Conservation (phyloP, 2,329 filamentous ascomycete genomes). For the Alternaria arbusti region DNA sequence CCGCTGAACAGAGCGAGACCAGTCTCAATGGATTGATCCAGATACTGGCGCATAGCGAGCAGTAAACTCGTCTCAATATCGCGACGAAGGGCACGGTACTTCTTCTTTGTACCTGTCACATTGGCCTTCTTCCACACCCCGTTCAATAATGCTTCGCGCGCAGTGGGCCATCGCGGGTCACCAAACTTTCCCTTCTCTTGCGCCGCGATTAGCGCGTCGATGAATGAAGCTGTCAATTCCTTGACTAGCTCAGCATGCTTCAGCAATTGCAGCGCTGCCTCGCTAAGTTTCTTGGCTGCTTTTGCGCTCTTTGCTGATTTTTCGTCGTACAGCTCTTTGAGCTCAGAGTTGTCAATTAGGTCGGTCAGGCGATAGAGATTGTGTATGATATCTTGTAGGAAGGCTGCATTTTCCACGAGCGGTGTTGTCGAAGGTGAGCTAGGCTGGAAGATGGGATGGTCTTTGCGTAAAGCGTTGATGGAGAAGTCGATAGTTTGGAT, state of each 20-base stretch:
- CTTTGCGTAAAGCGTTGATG: conserved; percentile 29
- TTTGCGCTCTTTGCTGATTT: conserved; percentile 19
- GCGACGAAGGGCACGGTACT: conserved; percentile 23
- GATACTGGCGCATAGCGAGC: conserved; percentile 36
- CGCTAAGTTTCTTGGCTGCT: conserved; percentile 30
- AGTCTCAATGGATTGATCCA: conserved; percentile 39
- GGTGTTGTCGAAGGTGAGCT: conserved; percentile 13
- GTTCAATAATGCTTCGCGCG: conserved; percentile 37
- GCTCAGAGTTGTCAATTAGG: conserved; percentile 25
- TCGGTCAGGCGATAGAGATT: conserved; percentile 31
- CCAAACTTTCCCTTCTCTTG: conserved; percentile 28
- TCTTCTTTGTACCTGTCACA: conserved; percentile 35
- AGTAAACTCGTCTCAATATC: conserved; percentile 36
- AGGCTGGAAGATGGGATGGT: conserved; percentile 32
- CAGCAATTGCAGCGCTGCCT: conserved; percentile 32
- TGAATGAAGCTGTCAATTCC: conserved; percentile 23
- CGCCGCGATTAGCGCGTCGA: conserved; percentile 27
- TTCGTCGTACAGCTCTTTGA: conserved; percentile 24
- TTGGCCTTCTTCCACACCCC: conserved; percentile 40
- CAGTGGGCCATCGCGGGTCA: conserved; percentile 29
- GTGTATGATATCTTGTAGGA: conserved; percentile 31
- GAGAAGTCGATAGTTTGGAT: conserved; percentile 33
- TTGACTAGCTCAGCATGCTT: conserved; percentile 34
- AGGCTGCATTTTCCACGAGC: conserved; percentile 22
- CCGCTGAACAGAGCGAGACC: conserved; percentile 31